Conservation (phyloP, 2,329 filamentous ascomycete genomes). For the Ceratocystis destructans region DNA sequence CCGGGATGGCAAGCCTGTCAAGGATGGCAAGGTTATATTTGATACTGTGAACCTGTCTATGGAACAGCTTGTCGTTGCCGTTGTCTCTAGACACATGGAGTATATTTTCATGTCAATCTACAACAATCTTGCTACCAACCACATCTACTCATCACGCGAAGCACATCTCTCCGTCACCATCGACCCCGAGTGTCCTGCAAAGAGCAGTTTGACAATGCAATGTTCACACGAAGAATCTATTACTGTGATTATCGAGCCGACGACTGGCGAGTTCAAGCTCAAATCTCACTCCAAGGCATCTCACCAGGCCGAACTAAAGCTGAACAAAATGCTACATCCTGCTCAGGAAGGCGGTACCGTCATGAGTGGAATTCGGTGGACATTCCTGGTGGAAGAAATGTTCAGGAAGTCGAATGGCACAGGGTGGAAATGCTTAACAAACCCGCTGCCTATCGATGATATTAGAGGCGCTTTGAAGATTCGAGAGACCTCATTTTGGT, state of each 20-base stretch:
- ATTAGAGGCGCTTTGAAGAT: slow-evolving; percentile 48
- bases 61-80: slow-evolving; percentile 56
- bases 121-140: slow-evolving; percentile 42
- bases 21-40: slow-evolving; percentile 51
- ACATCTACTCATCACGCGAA: slow-evolving; percentile 47
- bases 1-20: slow-evolving; percentile 62
- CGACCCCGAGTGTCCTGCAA: slow-evolving; percentile 47
- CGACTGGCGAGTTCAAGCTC: slow-evolving; percentile 63
- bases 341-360: slow-evolving; percentile 42
- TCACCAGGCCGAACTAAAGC: slow-evolving; percentile 44
- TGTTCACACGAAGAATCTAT: slow-evolving; percentile 28
- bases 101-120: slow-evolving; percentile 56
- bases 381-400: slow-evolving; percentile 48
- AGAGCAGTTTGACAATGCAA: slow-evolving; percentile 55
- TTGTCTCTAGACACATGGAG: slow-evolving; percentile 62
- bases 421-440: slow-evolving; percentile 47
- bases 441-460: slow-evolving; percentile 39
- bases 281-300: slow-evolving; percentile 48
- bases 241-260: slow-evolving; percentile 54
- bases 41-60: slow-evolving; percentile 56
- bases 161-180: slow-evolving; percentile 44
- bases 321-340: slow-evolving; percentile 48
- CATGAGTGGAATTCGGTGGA: slow-evolving; percentile 49
- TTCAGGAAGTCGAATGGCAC: slow-evolving; percentile 44
- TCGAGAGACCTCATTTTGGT: slow-evolving; percentile 45